Evolutionary conservation across 2,329 filamentous ascomycete species (phyloP).

Genomic region (Pleurostoma richardsiae): DNA sequence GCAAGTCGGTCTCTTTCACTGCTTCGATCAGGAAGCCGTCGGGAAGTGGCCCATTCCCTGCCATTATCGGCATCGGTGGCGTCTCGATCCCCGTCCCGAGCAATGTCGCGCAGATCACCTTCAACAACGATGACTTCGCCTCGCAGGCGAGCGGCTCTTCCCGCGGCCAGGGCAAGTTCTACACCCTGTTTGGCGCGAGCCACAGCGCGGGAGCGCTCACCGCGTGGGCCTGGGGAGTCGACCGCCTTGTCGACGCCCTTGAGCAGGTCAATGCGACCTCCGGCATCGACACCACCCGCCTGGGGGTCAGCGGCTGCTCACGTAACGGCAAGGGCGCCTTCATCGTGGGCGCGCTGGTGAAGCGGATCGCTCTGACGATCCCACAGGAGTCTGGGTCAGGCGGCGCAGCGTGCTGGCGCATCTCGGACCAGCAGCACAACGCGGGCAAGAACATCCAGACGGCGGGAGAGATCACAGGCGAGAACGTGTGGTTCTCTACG

Average conservation of each 20-base stretch:
- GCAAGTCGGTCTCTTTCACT: constrained; percentile 39
- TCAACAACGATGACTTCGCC: constrained; percentile 54
- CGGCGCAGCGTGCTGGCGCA: constrained; percentile 57
- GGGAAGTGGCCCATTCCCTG: constrained; percentile 44
- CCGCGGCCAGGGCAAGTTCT: constrained; percentile 55
- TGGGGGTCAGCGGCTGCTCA: constrained; percentile 59
- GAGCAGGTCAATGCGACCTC: constrained; percentile 40
- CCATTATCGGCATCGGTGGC: constrained; percentile 52
- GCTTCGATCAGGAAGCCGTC: constrained; percentile 34
- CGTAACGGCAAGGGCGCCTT: constrained; percentile 61
- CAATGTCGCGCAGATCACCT: constrained; percentile 51
- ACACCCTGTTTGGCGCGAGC: constrained; percentile 49
- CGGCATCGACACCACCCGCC: constrained; percentile 41
- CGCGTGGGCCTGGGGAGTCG: constrained; percentile 60
- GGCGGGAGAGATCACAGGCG: constrained; percentile 49
- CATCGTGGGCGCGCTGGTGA: constrained; percentile 53
- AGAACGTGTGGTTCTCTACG: constrained; percentile 57
- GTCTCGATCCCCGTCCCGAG: constrained; percentile 49
- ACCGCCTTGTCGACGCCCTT: constrained; percentile 54
- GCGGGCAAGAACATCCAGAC: constrained; percentile 57
- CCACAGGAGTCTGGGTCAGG: constrained; percentile 60
- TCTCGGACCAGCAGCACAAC: constrained; percentile 42
- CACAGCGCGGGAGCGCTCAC: constrained; percentile 54
- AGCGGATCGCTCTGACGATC: constrained; percentile 54
- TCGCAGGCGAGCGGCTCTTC: constrained; percentile 38